A percentile compares a stretch with the other conserved stretches of the same genome.
Evolutionary conservation across 192 early-diverging fungal genomes (phyloP).

Genomic region (Linnemannia zychae): DNA sequence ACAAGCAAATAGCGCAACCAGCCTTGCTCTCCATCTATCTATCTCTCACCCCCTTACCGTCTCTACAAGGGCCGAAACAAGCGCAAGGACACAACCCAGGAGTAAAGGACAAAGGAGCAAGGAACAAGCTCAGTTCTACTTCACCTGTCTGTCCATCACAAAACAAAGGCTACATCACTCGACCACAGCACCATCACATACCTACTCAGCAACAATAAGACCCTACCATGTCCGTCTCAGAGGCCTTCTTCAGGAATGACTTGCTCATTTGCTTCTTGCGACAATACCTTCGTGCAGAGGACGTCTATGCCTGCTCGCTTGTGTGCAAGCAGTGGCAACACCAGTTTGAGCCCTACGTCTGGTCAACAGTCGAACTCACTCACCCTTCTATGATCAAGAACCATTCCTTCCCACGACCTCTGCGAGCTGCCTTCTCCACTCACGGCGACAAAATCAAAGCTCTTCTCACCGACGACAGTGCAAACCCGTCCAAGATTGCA

Average conservation of each 20-base stretch:
- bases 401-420: slow-evolving; percentile 1
- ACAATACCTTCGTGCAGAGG: neutral
- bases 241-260: slow-evolving; percentile 6
- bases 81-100: too few species aligned
- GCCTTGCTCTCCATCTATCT: too few species aligned
- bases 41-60: too few species aligned
- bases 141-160: neutral
- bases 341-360: neutral
- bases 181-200: neutral
- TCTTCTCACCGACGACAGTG: neutral
- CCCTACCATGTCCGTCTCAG: neutral
- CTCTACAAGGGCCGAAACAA: too few species aligned
- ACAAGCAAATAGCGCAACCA: too few species aligned
- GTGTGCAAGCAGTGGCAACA: neutral
- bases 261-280: slow-evolving; percentile 4
- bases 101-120: too few species aligned
- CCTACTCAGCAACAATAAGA: neutral
- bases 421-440: neutral
- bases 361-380: neutral
- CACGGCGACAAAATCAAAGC: slow-evolving; percentile 1
- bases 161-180: neutral
- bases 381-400: neutral
- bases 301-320: neutral
- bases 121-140: neutral
- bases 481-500: neutral